A percentile compares a stretch with the other conserved stretches of the same genome.
Evolutionary conservation across 345 rosid genomes (phyloP).

Genomic region (Arabis alpina): DNA sequence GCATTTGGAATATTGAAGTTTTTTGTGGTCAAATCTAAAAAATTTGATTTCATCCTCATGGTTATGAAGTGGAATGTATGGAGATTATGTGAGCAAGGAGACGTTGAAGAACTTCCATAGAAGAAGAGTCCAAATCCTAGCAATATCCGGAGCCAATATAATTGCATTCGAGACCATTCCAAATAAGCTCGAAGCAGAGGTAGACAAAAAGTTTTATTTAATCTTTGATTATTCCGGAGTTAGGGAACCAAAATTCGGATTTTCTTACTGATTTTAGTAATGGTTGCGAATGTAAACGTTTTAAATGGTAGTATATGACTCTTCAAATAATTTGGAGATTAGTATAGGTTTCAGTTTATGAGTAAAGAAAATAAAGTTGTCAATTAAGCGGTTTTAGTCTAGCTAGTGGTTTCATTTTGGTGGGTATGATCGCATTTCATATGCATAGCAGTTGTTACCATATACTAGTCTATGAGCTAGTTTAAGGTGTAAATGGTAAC

Average conservation of each 20-base stretch:
- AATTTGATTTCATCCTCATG: not conserved
- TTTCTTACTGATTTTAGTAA: too few species aligned
- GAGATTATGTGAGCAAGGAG: slow-evolving; percentile 57
- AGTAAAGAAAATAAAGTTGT: not conserved
- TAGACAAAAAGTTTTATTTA: slow-evolving; percentile 27
- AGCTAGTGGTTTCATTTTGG: not conserved
- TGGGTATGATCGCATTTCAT: not conserved
- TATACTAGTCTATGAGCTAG: too few species aligned
- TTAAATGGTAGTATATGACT: not conserved
- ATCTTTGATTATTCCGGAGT: too few species aligned
- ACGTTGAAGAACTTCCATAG: slow-evolving; percentile 87
- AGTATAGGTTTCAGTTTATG: not conserved
- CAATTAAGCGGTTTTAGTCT: not conserved
- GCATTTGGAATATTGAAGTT: slow-evolving; percentile 3
- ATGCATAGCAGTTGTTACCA: not conserved
- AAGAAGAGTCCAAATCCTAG: slow-evolving; percentile 76
- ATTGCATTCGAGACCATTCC: slow-evolving; percentile 93
- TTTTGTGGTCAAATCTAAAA: not conserved
- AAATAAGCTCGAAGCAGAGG: slow-evolving; percentile 89
- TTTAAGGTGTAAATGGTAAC: too few species aligned
- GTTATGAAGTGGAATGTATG: slow-evolving; percentile 70
- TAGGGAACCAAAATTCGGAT: too few species aligned
- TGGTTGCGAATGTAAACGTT: not conserved
- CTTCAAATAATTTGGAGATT: too few species aligned
- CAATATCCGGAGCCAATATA: slow-evolving; percentile 69